Conservation (phyloP, 1,284 basidiomycete species). For the Leucoagaricus sp. region DNA sequence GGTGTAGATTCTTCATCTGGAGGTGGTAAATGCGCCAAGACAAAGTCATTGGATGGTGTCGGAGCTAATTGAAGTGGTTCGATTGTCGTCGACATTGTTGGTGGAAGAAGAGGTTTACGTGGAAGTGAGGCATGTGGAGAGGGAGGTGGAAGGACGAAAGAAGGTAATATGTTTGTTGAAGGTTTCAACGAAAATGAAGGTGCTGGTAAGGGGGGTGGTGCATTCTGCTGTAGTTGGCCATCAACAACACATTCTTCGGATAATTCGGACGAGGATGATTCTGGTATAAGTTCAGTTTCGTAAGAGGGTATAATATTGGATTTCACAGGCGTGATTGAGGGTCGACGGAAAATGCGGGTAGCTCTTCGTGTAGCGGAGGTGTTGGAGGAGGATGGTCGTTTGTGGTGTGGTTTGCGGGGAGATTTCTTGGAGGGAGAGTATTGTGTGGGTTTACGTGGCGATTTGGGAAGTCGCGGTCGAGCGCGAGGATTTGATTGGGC, state of each 20-base stretch:
- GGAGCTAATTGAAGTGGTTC: not conserved
- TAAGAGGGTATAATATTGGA: conserved; percentile 52
- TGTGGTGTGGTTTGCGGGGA: conserved; percentile 33
- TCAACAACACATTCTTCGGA: not conserved
- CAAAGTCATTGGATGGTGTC: not conserved
- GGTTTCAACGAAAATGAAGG: conserved; percentile 28
- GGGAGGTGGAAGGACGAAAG: conserved; percentile 73
- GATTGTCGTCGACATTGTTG: conserved; percentile 18
- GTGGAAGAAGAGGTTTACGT: conserved; percentile 37
- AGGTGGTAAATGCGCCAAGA: not conserved
- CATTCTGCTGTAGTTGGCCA: not conserved
- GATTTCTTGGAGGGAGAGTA: conserved; percentile 29
- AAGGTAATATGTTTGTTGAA: conserved; percentile 47
- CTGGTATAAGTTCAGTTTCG: conserved; percentile 66
- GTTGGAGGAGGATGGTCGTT: conserved; percentile 37
- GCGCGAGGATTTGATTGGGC: not conserved
- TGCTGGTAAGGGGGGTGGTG: conserved; percentile 30
- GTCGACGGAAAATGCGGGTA: conserved; percentile 47
- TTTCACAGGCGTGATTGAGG: conserved; percentile 4
- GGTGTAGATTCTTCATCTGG: not conserved
- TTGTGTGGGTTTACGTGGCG: conserved; percentile 9
- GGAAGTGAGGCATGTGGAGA: conserved; percentile 64
- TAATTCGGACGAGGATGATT: not conserved
- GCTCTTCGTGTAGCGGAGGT: conserved; percentile 39
- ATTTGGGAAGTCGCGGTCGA: conserved; percentile 7